phyloP scores from a whole-genome alignment of 2,329 filamentous ascomycete species.

The Fusarium anthophilum region DNA sequence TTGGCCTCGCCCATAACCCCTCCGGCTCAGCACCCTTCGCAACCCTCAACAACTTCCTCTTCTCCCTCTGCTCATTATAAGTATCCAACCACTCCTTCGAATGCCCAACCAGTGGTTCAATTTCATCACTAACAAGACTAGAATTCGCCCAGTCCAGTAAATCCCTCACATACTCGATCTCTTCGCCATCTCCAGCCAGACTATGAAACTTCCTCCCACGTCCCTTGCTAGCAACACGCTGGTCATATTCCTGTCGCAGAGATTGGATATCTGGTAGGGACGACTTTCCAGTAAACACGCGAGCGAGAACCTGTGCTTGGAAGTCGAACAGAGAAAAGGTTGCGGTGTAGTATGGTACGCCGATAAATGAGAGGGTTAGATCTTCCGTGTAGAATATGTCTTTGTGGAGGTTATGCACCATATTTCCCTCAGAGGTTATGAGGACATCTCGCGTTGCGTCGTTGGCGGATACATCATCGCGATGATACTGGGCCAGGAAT shows the following conservation, averaged over 20 bases:
- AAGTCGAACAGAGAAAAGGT: conserved; percentile 78
- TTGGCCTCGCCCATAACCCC: conserved; percentile 18
- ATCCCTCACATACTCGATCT: conserved; percentile 38
- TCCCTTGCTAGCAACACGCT: conserved; percentile 23
- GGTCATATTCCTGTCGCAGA: conserved; percentile 37
- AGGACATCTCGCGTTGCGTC: conserved; percentile 63
- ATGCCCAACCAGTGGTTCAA: conserved; percentile 19
- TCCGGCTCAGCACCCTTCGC: conserved; percentile 17
- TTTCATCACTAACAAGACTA: neutral
- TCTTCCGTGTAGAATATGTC: conserved; percentile 78
- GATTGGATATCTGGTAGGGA: neutral
- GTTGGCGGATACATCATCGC: conserved; percentile 49
- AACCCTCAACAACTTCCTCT: conserved; percentile 15
- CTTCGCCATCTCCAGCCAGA: conserved; percentile 30
- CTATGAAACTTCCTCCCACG: conserved; percentile 41
- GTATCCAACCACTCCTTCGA: conserved; percentile 28
- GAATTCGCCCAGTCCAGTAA: conserved; percentile 37
- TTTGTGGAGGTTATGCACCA: conserved; percentile 73
- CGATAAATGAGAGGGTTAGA: conserved; percentile 70
- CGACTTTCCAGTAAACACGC: conserved; percentile 62
- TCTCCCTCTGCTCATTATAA: conserved; percentile 21
- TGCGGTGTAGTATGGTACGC: conserved; percentile 71
- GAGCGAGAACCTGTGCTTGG: conserved; percentile 69
- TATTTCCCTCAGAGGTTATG: conserved; percentile 69
- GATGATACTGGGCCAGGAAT: conserved; percentile 64